These are phyloP conservation scores for Pachysandra terminalis DNA, from an alignment of 164 flowering plant species.

Conservation along the genomic window DNA sequence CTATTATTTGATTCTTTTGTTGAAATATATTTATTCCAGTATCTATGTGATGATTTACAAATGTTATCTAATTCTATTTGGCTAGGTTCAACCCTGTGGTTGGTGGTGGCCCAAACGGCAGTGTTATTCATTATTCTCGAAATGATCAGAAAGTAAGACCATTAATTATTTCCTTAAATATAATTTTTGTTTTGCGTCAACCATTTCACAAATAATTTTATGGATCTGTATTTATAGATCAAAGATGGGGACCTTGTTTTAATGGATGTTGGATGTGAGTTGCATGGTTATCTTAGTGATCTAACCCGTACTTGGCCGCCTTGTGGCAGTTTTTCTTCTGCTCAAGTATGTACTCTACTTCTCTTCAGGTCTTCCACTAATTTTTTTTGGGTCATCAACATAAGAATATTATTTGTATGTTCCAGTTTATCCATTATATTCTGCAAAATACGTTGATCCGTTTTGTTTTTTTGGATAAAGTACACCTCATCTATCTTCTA, in stretches of 20 bases:
- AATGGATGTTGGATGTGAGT: conserved; percentile 96
- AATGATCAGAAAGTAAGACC: conserved; percentile 73
- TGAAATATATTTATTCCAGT: not conserved
- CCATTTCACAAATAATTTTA: not conserved
- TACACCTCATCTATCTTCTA: too few relatives aligned
- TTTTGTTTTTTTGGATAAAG: too few relatives aligned
- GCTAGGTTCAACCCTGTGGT: conserved; percentile 95
- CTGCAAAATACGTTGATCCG: not conserved
- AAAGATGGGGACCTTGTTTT: conserved; percentile 74
- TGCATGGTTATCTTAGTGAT: conserved; percentile 95
- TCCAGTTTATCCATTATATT: not conserved
- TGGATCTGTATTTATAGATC: conserved; percentile 39
- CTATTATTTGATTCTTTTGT: not conserved
- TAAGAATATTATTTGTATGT: not conserved
- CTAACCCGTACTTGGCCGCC: conserved; percentile 99
- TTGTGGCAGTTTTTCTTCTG: conserved; percentile 66
- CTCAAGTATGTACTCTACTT: conserved; percentile 51
- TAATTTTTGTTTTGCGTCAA: conserved; percentile 1
- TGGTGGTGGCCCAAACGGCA: conserved; percentile 91
- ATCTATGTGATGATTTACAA: conserved; percentile 6
- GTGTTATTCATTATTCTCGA: conserved; percentile 93
- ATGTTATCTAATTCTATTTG: conserved; percentile 10
- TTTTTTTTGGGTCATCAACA: not conserved
- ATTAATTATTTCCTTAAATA: not conserved
- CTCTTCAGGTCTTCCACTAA: not conserved